A percentile compares a stretch with the other conserved stretches of the same genome.
phyloP scores from a whole-genome alignment of 1,284 basidiomycete species.

The Sanguinoderma infundibulare region DNA sequence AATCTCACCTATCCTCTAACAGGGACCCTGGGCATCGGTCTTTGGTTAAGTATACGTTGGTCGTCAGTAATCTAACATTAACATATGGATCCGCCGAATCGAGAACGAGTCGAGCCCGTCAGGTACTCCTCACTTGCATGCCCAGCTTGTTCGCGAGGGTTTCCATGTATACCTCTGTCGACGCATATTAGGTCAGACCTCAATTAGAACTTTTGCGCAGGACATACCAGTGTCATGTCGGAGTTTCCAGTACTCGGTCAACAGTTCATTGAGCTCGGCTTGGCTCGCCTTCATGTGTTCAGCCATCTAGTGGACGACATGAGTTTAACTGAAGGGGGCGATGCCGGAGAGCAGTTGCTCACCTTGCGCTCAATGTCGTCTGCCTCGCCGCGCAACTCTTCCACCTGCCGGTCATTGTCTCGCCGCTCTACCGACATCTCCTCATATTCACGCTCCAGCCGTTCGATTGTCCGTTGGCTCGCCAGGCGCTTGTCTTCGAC shows the following conservation, averaged over 20 bases:
- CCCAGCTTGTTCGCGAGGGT: conserved; percentile 70
- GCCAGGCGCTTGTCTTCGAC: conserved; percentile 74
- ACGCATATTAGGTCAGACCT: conserved; percentile 2
- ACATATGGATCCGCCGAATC: not conserved
- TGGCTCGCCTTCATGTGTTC: conserved; percentile 77
- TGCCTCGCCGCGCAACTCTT: conserved; percentile 71
- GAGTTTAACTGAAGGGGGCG: not conserved
- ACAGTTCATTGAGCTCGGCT: conserved; percentile 73
- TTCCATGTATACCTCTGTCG: conserved; percentile 79
- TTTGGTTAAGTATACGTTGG: conserved; percentile 1
- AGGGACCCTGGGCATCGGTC: conserved; percentile 10
- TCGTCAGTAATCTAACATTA: conserved; percentile 12
- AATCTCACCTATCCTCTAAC: too few species aligned
- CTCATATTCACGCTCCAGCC: conserved; percentile 76
- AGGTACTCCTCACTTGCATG: conserved; percentile 37
- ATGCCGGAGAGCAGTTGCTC: too few species aligned
- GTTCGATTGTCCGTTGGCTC: conserved; percentile 70
- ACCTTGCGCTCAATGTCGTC: conserved; percentile 69
- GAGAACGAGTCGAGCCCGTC: conserved; percentile 2
- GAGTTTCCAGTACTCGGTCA: conserved; percentile 81
- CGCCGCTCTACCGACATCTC: conserved; percentile 75
- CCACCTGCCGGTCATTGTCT: conserved; percentile 77
- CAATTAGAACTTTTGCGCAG: not conserved
- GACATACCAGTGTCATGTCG: conserved; percentile 75
- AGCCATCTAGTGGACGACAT: conserved; percentile 54